Percentiles rank a stretch among this genome's conserved stretches.
These are phyloP conservation scores for Serendipita sp. DNA, from an alignment of 768 basidiomycete genomes.

Conservation along the genomic window DNA sequence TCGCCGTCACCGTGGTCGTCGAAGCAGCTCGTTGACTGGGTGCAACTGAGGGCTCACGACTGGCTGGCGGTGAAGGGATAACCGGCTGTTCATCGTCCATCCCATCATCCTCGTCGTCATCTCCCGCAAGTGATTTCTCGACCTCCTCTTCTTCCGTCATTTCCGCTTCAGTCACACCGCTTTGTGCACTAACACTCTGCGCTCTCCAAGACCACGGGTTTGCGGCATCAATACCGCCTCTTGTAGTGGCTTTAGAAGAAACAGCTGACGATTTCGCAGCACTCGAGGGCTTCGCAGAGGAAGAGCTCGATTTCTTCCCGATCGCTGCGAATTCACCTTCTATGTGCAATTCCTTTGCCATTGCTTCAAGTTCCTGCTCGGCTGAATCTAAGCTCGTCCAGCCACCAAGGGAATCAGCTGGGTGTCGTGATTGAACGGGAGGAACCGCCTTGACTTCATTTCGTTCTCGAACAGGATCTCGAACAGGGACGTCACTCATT, in stretches of 20 bases:
- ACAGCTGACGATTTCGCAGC: neutral
- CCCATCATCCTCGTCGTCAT: neutral
- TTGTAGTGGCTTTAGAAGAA: neutral
- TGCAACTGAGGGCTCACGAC: neutral
- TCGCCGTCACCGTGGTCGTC: neutral
- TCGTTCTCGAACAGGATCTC: neutral
- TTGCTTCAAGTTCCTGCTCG: neutral
- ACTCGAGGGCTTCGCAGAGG: neutral
- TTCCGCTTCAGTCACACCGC: neutral
- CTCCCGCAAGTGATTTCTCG: neutral
- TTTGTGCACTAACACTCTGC: neutral
- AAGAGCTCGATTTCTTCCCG: neutral
- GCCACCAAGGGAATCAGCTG: neutral
- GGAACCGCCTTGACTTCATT: neutral
- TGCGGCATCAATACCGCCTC: neutral
- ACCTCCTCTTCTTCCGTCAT: slow-evolving; percentile 5
- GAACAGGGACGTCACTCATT: neutral
- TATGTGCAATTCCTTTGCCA: neutral
- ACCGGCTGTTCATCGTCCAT: neutral
- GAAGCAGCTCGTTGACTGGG: neutral
- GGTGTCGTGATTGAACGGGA: neutral
- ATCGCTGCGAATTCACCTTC: slow-evolving; percentile 4
- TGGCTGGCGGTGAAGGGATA: neutral
- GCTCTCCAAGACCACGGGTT: neutral
- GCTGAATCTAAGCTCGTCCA: neutral